These are phyloP conservation scores for Cercospora sesami DNA, from an alignment of 2,329 filamentous ascomycete genomes.

Conservation along the genomic window DNA sequence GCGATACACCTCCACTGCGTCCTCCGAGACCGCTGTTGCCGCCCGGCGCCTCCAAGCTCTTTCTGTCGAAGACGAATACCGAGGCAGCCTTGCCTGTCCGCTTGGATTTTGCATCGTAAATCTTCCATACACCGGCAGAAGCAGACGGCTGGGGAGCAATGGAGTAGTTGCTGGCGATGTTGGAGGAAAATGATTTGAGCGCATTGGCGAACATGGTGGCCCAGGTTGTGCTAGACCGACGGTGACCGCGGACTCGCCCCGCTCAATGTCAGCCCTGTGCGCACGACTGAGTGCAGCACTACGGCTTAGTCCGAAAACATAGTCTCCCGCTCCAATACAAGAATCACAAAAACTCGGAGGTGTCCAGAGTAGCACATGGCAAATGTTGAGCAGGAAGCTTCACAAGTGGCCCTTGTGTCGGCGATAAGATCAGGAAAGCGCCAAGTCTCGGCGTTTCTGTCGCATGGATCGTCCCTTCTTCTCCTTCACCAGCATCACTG, in stretches of 20 bases:
- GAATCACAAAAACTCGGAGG: not conserved
- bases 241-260: not conserved
- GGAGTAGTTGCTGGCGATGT: conserved; percentile 90
- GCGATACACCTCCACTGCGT: conserved; percentile 63
- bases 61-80: conserved; percentile 92
- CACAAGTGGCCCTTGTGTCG: not conserved
- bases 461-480: not conserved
- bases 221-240: conserved; percentile 3
- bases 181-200: conserved; percentile 89
- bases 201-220: conserved; percentile 83
- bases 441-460: not conserved
- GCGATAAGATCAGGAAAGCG: not conserved
- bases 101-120: conserved; percentile 97
- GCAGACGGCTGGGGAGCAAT: conserved; percentile 74
- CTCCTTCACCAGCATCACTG: not conserved
- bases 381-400: conserved; percentile 1
- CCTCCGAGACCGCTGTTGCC: conserved; percentile 55
- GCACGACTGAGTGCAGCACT: not conserved
- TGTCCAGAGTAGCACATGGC: not conserved
- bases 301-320: not conserved
- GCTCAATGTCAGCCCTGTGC: not conserved
- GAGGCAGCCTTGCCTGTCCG: conserved; percentile 85
- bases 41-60: conserved; percentile 71
- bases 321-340: not conserved
- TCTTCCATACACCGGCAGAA: conserved; percentile 89